A percentile compares a stretch with the other conserved stretches of the same genome.
Evolutionary conservation across 2,329 filamentous ascomycete species (phyloP).

Genomic region (Torrubiella hemipterigena): DNA sequence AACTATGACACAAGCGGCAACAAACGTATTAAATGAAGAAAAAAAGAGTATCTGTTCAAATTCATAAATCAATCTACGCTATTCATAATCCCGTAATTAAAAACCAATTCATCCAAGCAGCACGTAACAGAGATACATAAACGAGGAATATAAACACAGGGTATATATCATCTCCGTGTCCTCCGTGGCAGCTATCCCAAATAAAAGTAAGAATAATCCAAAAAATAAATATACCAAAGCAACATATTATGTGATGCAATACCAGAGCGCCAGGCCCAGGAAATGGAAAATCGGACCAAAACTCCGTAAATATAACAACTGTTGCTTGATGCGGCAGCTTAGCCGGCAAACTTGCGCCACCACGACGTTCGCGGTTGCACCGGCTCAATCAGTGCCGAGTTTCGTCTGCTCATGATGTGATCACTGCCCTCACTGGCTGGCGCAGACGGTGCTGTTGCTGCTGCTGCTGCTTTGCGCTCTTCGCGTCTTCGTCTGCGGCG

Average conservation of each 20-base stretch:
- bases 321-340: not conserved
- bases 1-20: no score
- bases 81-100: no score
- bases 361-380: conserved; percentile 4
- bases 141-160: no score
- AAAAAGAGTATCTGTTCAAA: no score
- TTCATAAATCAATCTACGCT: no score
- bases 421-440: conserved; percentile 4
- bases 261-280: not conserved
- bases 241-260: no score
- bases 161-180: no score
- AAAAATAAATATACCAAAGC: conserved; percentile 1
- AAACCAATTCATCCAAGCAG: no score
- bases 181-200: no score
- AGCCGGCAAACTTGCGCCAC: conserved; percentile 8
- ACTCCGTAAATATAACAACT: not conserved
- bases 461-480: conserved; percentile 9
- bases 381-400: conserved; percentile 3
- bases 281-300: not conserved
- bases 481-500: conserved; percentile 27
- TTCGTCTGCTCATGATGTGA: conserved; percentile 3
- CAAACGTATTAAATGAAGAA: no score
- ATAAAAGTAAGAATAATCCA: not conserved
- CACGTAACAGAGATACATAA: no score
- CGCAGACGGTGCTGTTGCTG: no score